Conservation (phyloP, 176 grass and related monocot genomes). For the Eragrostis curvula region DNA sequence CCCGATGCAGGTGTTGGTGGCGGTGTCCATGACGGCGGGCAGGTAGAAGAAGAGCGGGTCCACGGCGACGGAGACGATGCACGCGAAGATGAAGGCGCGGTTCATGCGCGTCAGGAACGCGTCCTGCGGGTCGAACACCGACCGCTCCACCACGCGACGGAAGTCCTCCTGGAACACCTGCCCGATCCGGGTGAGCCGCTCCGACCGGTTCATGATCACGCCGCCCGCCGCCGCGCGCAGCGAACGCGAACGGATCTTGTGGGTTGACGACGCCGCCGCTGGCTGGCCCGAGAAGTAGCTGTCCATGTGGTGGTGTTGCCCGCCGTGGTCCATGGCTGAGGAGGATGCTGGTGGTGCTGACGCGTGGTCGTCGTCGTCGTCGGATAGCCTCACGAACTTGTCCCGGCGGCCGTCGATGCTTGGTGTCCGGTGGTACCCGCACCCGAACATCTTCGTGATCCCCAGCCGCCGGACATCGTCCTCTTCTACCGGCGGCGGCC, state of each 20-base stretch:
- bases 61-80: constrained; percentile 71
- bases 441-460: constrained; percentile 53
- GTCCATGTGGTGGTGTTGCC: constrained; percentile 58
- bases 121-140: constrained; percentile 86
- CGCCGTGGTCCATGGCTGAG: constrained; percentile 38
- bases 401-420: constrained; percentile 63
- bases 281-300: constrained; percentile 49
- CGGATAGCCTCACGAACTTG: constrained; percentile 70
- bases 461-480: background rate
- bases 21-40: constrained; percentile 39
- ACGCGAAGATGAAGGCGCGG: constrained; percentile 62
- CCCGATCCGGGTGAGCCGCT: constrained; percentile 67
- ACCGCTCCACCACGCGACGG: constrained; percentile 51
- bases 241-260: constrained; percentile 54
- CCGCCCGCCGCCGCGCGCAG: constrained; percentile 46
- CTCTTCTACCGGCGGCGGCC: background rate
- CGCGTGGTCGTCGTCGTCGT: background rate
- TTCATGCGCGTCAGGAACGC: constrained; percentile 76
- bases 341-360: constrained; percentile 43
- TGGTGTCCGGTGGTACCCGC: constrained; percentile 52
- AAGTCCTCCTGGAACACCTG: constrained; percentile 80
- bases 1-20: constrained; percentile 65
- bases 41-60: constrained; percentile 93
- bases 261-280: background rate
- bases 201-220: constrained; percentile 64